Conservation (phyloP, 2,329 filamentous ascomycete species). For the Dendrostoma leiphaemia region DNA sequence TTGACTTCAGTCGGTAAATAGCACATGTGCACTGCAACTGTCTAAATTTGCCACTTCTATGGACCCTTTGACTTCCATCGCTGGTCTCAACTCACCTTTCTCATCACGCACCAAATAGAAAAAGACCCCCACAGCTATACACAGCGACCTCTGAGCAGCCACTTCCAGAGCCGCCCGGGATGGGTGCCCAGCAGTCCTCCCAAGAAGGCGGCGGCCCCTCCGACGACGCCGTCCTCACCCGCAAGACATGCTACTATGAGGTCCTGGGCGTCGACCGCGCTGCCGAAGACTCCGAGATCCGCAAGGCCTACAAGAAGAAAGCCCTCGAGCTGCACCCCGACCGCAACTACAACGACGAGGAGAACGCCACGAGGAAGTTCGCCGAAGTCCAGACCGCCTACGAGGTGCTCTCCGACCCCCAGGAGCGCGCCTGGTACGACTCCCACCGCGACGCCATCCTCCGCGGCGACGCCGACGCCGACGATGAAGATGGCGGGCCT, state of each 20-base stretch:
- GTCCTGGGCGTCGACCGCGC: conserved; percentile 70
- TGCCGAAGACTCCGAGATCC: conserved; percentile 87
- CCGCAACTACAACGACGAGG: conserved; percentile 83
- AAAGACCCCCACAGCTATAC: no score
- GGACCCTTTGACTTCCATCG: no score
- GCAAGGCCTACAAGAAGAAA: conserved; percentile 87
- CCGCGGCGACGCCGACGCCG: conserved; percentile 56
- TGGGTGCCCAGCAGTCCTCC: conserved; percentile 59
- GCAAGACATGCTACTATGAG: conserved; percentile 82
- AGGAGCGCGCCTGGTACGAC: conserved; percentile 97
- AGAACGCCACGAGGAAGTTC: conserved; percentile 79
- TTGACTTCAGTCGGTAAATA: no score
- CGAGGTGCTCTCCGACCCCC: conserved; percentile 91
- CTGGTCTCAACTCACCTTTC: no score
- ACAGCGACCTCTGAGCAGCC: neutral
- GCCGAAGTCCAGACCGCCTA: conserved; percentile 92
- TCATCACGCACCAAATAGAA: no score
- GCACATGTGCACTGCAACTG: no score
- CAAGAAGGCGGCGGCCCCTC: conserved; percentile 25
- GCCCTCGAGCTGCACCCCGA: conserved; percentile 94
- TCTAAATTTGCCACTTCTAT: no score
- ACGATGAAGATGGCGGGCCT: conserved; percentile 26
- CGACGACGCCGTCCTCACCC: conserved; percentile 22
- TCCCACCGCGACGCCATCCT: conserved; percentile 86
- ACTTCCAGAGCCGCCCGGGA: conserved; percentile 22